Evolutionary conservation across 2,329 filamentous ascomycete species (phyloP).

Genomic region (Celoporthe dispersa): DNA sequence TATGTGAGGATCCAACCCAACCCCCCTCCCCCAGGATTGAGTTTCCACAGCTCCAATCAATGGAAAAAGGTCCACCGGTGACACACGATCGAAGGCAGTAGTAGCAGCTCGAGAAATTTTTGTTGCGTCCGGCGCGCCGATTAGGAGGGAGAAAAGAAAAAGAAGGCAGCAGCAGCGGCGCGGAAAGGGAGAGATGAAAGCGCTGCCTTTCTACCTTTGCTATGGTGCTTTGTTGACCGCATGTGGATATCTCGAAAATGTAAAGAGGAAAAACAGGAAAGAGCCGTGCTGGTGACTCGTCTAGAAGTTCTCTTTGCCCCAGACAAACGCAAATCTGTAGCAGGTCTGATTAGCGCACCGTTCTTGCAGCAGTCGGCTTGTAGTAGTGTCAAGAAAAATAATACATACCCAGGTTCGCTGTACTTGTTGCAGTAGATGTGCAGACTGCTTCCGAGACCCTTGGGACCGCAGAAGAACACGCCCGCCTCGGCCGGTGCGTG

Average conservation of each 20-base stretch:
- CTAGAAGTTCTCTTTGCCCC: slow-evolving; percentile 73
- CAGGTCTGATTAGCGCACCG: slow-evolving; percentile 30
- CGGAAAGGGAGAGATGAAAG: background rate
- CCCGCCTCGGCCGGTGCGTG: slow-evolving; percentile 74
- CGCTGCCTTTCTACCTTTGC: background rate
- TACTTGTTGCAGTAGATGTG: slow-evolving; percentile 90
- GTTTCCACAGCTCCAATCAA: slow-evolving; percentile 1
- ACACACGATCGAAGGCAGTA: slow-evolving; percentile 10
- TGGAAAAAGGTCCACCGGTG: background rate
- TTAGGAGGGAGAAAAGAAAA: background rate
- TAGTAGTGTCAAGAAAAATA: background rate
- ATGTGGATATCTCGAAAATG: slow-evolving; percentile 25
- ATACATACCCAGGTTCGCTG: slow-evolving; percentile 74
- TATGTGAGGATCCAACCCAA: background rate
- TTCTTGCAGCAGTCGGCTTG: slow-evolving; percentile 16
- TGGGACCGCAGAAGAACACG: slow-evolving; percentile 86
- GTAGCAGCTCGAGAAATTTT: background rate
- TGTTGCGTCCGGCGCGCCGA: slow-evolving; percentile 29
- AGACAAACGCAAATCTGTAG: slow-evolving; percentile 65
- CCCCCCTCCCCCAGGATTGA: background rate
- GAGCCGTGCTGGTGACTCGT: slow-evolving; percentile 17
- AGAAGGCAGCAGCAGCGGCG: background rate
- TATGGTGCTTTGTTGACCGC: slow-evolving; percentile 11
- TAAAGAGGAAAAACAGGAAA: slow-evolving; percentile 14
- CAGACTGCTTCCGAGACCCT: slow-evolving; percentile 74